Evolutionary conservation across 2,329 filamentous ascomycete species (phyloP), one percentile per base, ranked within the genome.

Genomic region (Trematosphaeria pertusa): DNA sequence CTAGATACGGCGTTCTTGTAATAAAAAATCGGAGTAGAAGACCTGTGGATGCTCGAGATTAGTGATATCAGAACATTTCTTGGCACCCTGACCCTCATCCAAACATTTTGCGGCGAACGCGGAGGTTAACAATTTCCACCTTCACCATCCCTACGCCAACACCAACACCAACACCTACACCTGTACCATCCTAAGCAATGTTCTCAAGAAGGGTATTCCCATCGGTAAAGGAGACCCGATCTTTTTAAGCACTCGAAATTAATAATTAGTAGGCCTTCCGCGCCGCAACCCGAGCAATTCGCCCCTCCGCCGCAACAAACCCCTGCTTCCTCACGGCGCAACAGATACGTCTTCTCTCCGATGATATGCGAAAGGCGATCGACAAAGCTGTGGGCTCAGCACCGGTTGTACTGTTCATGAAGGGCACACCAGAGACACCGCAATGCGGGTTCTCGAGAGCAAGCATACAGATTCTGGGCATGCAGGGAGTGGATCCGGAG

Each of bases 351-450:
- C 81, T 90, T 31, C 83, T 99, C 37, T 97, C 93, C 22, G 83
- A 87, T 61, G 83, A 91, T 67, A 94, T 89, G 9, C 85, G 83
- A 52, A 75, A 84, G 30, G 91, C 92, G 19, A 99, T 99, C 64
- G 90, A 97, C 73, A 90, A 91, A 72, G 93, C 93, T 22, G 87
- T 99, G 12, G 80, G 78, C 18, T 92, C 91, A 1, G 88, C 92
- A 0, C 93, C 93, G 2, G 93, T 99, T 0, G 94, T 99, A 1
- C 81, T 99, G 46, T 99, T 99, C 81, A 99, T 99, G 94, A 99
- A 99, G 80, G 94, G 94, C 49, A 97, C 94, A 1, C 94, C 94
- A 48, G 92, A 97, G 77, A 90, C 85, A 51, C 94, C 94, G 15
- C 92, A 97, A 74, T 99, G 94, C 75, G 94, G 94, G 35, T 99